A percentile compares a stretch with the other conserved stretches of the same genome.
phyloP scores from a whole-genome alignment of 306 rosid genomes.

The Castanopsis chinensis region DNA sequence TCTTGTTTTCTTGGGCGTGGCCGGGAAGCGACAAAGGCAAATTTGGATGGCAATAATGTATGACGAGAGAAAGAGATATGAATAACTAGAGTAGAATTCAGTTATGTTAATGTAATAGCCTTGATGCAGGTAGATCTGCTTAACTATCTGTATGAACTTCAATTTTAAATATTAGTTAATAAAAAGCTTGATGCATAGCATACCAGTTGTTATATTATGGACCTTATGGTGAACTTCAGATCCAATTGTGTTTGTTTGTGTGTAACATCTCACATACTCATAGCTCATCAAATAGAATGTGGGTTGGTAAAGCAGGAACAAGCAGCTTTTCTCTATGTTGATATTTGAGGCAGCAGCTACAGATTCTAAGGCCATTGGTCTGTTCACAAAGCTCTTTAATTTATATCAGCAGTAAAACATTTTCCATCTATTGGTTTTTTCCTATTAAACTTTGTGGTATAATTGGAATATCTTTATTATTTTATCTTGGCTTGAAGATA shows the following conservation, averaged over 20 bases:
- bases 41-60: conserved; percentile 10
- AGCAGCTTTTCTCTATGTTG: neutral
- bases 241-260: neutral
- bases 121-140: conserved; percentile 11
- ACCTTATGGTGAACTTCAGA: neutral
- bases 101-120: conserved; percentile 5
- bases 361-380: neutral
- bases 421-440: neutral
- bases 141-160: neutral
- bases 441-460: neutral
- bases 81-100: conserved; percentile 3
- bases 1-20: neutral
- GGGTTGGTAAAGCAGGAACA: neutral
- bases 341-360: neutral
- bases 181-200: neutral
- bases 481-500: neutral
- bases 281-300: neutral
- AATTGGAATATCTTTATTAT: neutral
- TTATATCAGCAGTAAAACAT: neutral
- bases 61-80: conserved; percentile 2
- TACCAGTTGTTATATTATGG: neutral
- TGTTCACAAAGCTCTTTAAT: neutral
- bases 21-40: neutral
- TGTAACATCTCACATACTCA: neutral
- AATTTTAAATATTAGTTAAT: neutral